These are phyloP conservation scores for Globisporangium yorkense DNA, from an alignment of 352 stramenopile genomes.

Conservation along the genomic window DNA sequence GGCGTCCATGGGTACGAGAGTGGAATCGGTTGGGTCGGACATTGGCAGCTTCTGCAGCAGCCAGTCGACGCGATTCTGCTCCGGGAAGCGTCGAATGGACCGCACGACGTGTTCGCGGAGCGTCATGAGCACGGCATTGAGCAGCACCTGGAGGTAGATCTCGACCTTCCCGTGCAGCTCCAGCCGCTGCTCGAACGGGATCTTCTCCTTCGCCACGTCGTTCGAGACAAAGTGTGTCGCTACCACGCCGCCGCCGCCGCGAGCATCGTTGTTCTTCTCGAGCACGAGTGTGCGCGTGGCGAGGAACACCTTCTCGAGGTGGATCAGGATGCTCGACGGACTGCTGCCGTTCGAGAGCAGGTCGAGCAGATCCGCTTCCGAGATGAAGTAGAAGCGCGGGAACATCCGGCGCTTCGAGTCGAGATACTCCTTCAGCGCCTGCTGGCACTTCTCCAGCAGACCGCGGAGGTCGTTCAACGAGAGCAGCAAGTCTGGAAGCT, in stretches of 20 bases:
- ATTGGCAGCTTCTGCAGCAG: conserved; percentile 72
- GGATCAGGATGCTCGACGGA: conserved; percentile 85
- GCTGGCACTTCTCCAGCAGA: conserved; percentile 90
- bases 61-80: conserved; percentile 92
- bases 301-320: conserved; percentile 89
- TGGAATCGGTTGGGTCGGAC: conserved; percentile 13
- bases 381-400: conserved; percentile 95
- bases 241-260: conserved; percentile 25
- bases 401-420: conserved; percentile 91
- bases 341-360: conserved; percentile 91
- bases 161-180: conserved; percentile 93
- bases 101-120: conserved; percentile 85
- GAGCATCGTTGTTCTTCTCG: conserved; percentile 22
- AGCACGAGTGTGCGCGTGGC: conserved; percentile 62
- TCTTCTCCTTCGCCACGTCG: conserved; percentile 82
- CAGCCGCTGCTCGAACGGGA: conserved; percentile 87
- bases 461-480: conserved; percentile 71
- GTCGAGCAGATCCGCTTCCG: conserved; percentile 91
- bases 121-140: conserved; percentile 88
- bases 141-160: conserved; percentile 91
- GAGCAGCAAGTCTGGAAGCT: conserved; percentile 69
- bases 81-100: conserved; percentile 83
- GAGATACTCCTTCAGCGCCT: conserved; percentile 93
- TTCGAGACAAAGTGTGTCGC: conserved; percentile 90
- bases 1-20: conserved; percentile 72